Evolutionary conservation across 1,284 basidiomycete species (phyloP).

Genomic region (Ustilago vetiveriae): DNA sequence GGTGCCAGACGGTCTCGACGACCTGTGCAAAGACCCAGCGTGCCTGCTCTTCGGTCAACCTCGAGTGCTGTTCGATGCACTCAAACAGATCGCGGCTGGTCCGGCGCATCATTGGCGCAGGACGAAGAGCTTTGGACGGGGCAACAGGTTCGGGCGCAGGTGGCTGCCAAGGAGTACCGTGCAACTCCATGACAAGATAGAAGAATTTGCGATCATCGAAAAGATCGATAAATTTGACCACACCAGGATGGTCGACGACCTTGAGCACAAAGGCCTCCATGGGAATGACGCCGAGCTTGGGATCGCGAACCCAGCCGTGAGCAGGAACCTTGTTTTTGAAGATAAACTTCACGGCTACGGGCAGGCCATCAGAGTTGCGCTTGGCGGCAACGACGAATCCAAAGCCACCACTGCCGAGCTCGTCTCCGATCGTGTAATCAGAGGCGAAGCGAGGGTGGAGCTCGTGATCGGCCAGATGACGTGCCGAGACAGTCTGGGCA

Average conservation of each 20-base stretch:
- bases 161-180: slow-evolving; percentile 82
- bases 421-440: slow-evolving; percentile 74
- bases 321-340: slow-evolving; percentile 83
- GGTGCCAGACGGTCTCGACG: slow-evolving; percentile 82
- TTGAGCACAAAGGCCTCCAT: slow-evolving; percentile 82
- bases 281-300: slow-evolving; percentile 71
- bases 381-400: slow-evolving; percentile 77
- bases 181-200: slow-evolving; percentile 90
- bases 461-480: slow-evolving; percentile 68
- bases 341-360: slow-evolving; percentile 93
- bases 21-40: slow-evolving; percentile 86
- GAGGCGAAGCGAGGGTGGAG: slow-evolving; percentile 77
- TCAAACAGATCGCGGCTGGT: slow-evolving; percentile 90
- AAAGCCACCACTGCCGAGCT: slow-evolving; percentile 88
- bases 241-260: slow-evolving; percentile 79
- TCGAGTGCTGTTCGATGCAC: slow-evolving; percentile 86
- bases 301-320: slow-evolving; percentile 79
- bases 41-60: slow-evolving; percentile 80
- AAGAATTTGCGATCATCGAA: slow-evolving; percentile 85
- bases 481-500: slow-evolving; percentile 51
- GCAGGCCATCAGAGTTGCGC: slow-evolving; percentile 70
- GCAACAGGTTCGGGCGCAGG: slow-evolving; percentile 19
- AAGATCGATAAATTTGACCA: slow-evolving; percentile 82
- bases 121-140: slow-evolving; percentile 17
- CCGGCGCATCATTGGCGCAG: slow-evolving; percentile 73